Evolutionary conservation across 1,139 yeast species (phyloP).

Genomic region (Blastobotrys persicus): DNA sequence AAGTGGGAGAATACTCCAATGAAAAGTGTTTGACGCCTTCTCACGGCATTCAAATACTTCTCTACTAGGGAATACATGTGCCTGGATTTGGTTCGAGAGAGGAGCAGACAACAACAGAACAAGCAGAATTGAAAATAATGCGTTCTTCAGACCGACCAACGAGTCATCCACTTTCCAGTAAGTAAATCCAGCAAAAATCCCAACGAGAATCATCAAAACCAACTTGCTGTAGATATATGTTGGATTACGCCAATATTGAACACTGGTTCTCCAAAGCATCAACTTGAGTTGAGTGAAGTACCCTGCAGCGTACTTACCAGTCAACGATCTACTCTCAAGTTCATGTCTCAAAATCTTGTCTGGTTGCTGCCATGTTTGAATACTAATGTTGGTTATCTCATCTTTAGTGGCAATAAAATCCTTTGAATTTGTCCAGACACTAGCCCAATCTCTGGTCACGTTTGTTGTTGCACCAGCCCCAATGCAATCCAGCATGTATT

Average conservation of each 20-base stretch:
- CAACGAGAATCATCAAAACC: constrained; percentile 35
- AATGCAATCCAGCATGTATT: constrained; percentile 72
- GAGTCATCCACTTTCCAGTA: constrained; percentile 52
- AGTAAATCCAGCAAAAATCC: constrained; percentile 54
- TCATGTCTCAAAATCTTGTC: constrained; percentile 29
- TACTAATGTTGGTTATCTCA: constrained; percentile 35
- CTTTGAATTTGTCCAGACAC: constrained; percentile 58
- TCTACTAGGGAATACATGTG: constrained; percentile 53
- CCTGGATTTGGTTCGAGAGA: constrained; percentile 56
- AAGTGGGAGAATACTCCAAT: constrained; percentile 56
- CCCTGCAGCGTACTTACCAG: constrained; percentile 30
- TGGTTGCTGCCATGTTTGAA: constrained; percentile 29
- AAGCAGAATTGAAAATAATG: constrained; percentile 52
- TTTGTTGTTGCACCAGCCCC: constrained; percentile 74
- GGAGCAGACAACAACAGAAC: constrained; percentile 52
- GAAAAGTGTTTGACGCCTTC: constrained; percentile 62
- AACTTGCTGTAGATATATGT: constrained; percentile 37
- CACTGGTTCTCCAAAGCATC: constrained; percentile 39
- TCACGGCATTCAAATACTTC: constrained; percentile 63
- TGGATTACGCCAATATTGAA: constrained; percentile 44
- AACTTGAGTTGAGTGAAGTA: constrained; percentile 37
- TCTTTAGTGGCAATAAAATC: constrained; percentile 46
- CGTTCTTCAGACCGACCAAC: constrained; percentile 51
- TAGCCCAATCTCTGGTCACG: constrained; percentile 58
- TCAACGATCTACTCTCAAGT: constrained; percentile 30